Base-by-base conservation (phyloP, 2,329 filamentous ascomycete species). In the Rutstroemia sp. region DNA sequence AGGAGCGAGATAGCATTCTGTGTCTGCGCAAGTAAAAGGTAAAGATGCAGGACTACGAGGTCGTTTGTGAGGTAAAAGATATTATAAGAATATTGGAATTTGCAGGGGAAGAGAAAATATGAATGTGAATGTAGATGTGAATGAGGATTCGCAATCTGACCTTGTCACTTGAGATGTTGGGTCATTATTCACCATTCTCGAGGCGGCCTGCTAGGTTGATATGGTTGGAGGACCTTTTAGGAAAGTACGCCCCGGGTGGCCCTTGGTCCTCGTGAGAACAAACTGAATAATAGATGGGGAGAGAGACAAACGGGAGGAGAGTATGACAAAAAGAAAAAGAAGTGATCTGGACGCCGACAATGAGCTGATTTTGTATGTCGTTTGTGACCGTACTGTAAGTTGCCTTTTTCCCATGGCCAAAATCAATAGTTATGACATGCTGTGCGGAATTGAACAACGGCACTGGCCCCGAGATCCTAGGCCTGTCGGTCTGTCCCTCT, bases 81-180 rank as follows among this genome's bases (percentile, higher is more conserved):
- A 49, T 10, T 49, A 14, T 42, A 50, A 19, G 12, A 16, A 47
- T n/a, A 34, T 4, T 50, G 30, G 12, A 51, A 17, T 38, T 12
- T 9, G 17, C 14, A 21, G 23, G 16, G 23, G 16, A 7, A 19
- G 10, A 21, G 21, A 38, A 7, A 44, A 8, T 39, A 19, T 23
- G 23, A 27, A 46, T 14, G 46, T n/a, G 21, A n/a, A 48, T 16
- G 27, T 23, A n/a, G 19, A 46, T 17, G 46, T n/a, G 21, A n/a
- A 48, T 16, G n/a, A 30, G 45, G 30, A 34, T n/a, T 23, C 6
- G n/a, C 17, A 39, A 25, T 44, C 46, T 55, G 53, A 56, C 53
- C 53, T 56, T 23, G 47, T 56, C 53, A 56, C 47, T 56, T 56
- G 47, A 45, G 47, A 16, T 23, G n/a, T 54, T 42, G 39, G 37